Evolutionary conservation across 2,329 filamentous ascomycete genomes (phyloP), one percentile per base, ranked within the genome.

Genomic region (Colletotrichum liaoningense): DNA sequence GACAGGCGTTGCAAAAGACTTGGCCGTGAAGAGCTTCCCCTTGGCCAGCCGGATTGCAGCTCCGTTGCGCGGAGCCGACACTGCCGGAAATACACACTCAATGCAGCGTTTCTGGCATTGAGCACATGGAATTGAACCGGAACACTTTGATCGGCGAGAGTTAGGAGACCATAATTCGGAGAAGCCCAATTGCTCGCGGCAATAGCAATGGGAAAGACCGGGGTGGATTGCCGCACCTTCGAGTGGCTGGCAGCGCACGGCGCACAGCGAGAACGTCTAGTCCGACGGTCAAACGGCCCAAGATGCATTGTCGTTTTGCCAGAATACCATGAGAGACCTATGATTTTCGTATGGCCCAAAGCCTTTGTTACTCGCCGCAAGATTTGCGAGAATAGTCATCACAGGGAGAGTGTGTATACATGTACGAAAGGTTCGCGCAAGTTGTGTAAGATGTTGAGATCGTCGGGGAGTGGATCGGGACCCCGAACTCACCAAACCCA

Each of bases 231-330:
- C 19, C 76, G 9, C 58, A 80, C 82, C 75, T 83, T 83, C 9
- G 83, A 76, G 69, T 83, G 82, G 63, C 81, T 81, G 28, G 69
- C 60, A 3, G 77, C 76, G 56, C 82, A 83, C 5, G 75, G 65
- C 28, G 75, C 63, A 38, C 82, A 83, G 12, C 81, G 77, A 2
- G 78, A 82, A 35, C 79, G 76, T 65, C 77, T 80, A 59, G 76
- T 79, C 2, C 82, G 79, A 1, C 76, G 59, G 63, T 83, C 82
- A 46, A 83, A 83, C 2, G 81, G 81, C 0, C 81, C 81, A 1
- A 82, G 49, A 30, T 76, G 74, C 79, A 81, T 81, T 7, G 62
- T 52, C 22, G 42, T 26, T 54, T 22, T 24, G 24, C 11, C 8
- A 9, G 12, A 8, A 22, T 8, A 33, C n/a, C 16, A 35, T 11